Evolutionary conservation across 2,329 filamentous ascomycete species (phyloP).

Genomic region (Xylaria arbuscula): DNA sequence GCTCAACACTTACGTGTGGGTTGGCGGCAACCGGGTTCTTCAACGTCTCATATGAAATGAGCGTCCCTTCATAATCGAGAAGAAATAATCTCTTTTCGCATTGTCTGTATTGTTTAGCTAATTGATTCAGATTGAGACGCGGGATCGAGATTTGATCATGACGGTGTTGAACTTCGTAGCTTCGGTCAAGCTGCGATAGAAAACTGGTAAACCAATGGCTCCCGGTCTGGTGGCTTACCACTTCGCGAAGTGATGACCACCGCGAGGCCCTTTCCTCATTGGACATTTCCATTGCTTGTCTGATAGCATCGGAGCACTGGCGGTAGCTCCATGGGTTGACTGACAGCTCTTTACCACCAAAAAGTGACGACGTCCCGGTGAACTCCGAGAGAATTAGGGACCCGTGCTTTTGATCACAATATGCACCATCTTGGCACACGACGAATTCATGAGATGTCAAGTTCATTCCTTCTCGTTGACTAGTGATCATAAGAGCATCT

Average conservation of each 20-base stretch:
- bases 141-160: slow-evolving; percentile 89
- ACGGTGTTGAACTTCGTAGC: slow-evolving; percentile 84
- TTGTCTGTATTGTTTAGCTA: slow-evolving; percentile 73
- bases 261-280: slow-evolving; percentile 77
- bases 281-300: slow-evolving; percentile 82
- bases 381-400: slow-evolving; percentile 95
- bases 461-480: slow-evolving; percentile 97
- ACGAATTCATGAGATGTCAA: slow-evolving; percentile 94
- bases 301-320: slow-evolving; percentile 87
- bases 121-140: slow-evolving; percentile 75
- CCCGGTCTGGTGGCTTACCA: slow-evolving; percentile 84
- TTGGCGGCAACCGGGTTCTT: slow-evolving; percentile 87
- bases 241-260: slow-evolving; percentile 78
- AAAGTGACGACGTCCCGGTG: slow-evolving; percentile 89
- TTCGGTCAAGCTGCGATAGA: slow-evolving; percentile 74
- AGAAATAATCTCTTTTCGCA: slow-evolving; percentile 82
- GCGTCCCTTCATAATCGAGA: slow-evolving; percentile 91
- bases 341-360: slow-evolving; percentile 80
- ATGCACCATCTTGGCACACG: slow-evolving; percentile 87
- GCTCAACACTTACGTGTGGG: slow-evolving; percentile 65
- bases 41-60: slow-evolving; percentile 87
- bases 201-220: slow-evolving; percentile 87
- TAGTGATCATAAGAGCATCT: slow-evolving; percentile 93
- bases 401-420: slow-evolving; percentile 79
- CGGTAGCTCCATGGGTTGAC: slow-evolving; percentile 97